Conservation (phyloP, 192 early-diverging fungal genomes). For the Spizellomyces sp. region DNA sequence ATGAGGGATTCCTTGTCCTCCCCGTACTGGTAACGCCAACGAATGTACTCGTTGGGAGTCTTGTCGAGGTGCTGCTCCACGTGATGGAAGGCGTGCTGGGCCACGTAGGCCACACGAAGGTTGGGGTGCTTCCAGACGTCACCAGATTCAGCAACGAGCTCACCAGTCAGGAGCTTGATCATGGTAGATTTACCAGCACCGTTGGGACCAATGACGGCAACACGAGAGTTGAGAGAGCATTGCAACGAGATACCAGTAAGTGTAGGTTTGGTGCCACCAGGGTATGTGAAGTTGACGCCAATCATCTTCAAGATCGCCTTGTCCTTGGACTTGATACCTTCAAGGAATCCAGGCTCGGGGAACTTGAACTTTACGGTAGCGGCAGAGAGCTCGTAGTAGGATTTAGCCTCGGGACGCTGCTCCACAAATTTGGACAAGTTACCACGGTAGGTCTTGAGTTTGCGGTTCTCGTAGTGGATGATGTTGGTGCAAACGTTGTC, state of each 20-base stretch:
- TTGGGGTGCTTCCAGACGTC: slow-evolving; percentile 80
- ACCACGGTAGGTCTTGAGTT: slow-evolving; percentile 76
- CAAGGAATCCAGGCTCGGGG: slow-evolving; percentile 76
- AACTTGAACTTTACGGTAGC: slow-evolving; percentile 67
- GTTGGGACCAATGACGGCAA: slow-evolving; percentile 80
- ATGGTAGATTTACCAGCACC: slow-evolving; percentile 87
- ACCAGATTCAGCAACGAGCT: slow-evolving; percentile 68
- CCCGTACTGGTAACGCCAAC: slow-evolving; percentile 81
- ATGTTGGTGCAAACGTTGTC: slow-evolving; percentile 80
- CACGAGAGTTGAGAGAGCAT: slow-evolving; percentile 75
- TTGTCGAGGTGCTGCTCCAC: slow-evolving; percentile 81
- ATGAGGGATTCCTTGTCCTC: slow-evolving; percentile 74
- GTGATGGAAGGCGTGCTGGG: slow-evolving; percentile 88
- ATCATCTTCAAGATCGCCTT: slow-evolving; percentile 79
- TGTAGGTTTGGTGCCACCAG: slow-evolving; percentile 60
- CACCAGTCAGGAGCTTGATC: slow-evolving; percentile 81
- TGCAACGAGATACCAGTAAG: slow-evolving; percentile 68
- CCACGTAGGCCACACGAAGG: slow-evolving; percentile 83
- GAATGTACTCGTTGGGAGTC: slow-evolving; percentile 82
- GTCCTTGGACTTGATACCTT: slow-evolving; percentile 78
- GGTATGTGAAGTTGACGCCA: slow-evolving; percentile 76
- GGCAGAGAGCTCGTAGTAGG: slow-evolving; percentile 75
- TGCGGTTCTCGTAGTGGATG: slow-evolving; percentile 83
- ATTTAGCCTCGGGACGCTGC: slow-evolving; percentile 70
- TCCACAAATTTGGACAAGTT: slow-evolving; percentile 83